These are phyloP conservation scores for Coniochaeta sp. DNA, from an alignment of 2,329 filamentous ascomycete genomes.

Conservation along the genomic window DNA sequence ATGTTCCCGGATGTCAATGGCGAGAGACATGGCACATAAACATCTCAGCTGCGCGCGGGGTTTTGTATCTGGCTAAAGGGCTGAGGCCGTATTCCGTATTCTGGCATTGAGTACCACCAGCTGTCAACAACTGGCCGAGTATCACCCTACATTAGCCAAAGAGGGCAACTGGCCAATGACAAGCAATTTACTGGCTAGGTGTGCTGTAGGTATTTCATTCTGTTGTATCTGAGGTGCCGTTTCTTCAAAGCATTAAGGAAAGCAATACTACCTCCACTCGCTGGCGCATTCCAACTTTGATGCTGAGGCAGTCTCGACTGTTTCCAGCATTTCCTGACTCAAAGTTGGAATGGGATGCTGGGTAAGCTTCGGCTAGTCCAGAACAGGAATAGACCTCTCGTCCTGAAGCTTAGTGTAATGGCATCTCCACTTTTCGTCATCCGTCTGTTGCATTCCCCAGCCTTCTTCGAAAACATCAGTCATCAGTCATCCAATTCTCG, in stretches of 20 bases:
- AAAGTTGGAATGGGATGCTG: neutral
- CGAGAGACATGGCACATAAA: no score
- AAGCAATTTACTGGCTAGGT: no score
- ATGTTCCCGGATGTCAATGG: no score
- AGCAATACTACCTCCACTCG: no score
- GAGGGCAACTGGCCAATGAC: neutral
- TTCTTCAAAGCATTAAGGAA: no score
- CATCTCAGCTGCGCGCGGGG: no score
- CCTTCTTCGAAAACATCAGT: neutral
- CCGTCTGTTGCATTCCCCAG: conserved; percentile 3
- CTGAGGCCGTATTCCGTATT: neutral
- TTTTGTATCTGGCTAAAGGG: neutral
- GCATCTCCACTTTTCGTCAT: neutral
- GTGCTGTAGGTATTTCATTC: no score
- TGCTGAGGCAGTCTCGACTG: no score
- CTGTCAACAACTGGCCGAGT: neutral
- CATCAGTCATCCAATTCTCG: conserved; percentile 2
- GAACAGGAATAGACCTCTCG: neutral
- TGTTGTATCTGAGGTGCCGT: no score
- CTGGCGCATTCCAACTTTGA: no score
- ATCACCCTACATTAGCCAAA: no score
- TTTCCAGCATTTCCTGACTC: neutral
- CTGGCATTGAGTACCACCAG: neutral
- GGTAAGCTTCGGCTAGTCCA: neutral
- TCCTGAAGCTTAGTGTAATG: neutral